Evolutionary conservation across 257 asterid genomes (phyloP).

Genomic region (Solanum clarkiae): DNA sequence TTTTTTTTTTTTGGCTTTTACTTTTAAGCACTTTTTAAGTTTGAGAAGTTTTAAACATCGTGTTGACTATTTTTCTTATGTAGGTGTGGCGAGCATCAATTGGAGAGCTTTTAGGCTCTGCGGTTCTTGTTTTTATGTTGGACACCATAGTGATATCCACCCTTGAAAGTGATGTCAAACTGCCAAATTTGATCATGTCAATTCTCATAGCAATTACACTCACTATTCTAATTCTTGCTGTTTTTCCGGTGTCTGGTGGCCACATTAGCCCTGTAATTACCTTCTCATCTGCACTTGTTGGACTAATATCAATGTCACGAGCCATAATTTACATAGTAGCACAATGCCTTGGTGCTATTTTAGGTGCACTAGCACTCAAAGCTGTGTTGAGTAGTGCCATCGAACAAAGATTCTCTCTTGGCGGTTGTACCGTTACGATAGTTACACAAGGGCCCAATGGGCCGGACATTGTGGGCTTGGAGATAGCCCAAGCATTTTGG

Average conservation of each 20-base stretch:
- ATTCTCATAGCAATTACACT: constrained; percentile 37
- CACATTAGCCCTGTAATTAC: constrained; percentile 74
- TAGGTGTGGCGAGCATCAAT: constrained; percentile 75
- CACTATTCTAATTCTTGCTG: constrained; percentile 52
- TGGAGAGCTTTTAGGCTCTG: constrained; percentile 63
- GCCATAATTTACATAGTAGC: constrained; percentile 46
- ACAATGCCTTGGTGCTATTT: constrained; percentile 43
- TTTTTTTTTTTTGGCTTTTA: too few species aligned
- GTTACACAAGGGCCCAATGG: constrained; percentile 39
- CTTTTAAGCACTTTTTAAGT: too few species aligned
- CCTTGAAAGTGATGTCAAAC: constrained; percentile 24
- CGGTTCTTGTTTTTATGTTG: constrained; percentile 52
- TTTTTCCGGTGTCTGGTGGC: constrained; percentile 73
- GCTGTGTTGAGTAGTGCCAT: constrained; percentile 42
- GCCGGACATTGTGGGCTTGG: constrained; percentile 31
- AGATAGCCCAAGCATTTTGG: constrained; percentile 48
- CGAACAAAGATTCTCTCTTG: constrained; percentile 36
- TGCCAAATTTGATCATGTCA: constrained; percentile 45
- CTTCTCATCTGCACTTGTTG: constrained; percentile 64
- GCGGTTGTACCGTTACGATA: constrained; percentile 58
- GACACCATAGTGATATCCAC: constrained; percentile 69
- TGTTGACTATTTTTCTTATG: too few species aligned
- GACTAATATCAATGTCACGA: constrained; percentile 51
- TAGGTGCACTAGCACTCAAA: constrained; percentile 64
- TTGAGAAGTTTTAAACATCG: too few species aligned